Evolutionary conservation across 2,329 filamentous ascomycete genomes (phyloP), one percentile per base, ranked within the genome.

Genomic region (Dactylonectria estremocensis): DNA sequence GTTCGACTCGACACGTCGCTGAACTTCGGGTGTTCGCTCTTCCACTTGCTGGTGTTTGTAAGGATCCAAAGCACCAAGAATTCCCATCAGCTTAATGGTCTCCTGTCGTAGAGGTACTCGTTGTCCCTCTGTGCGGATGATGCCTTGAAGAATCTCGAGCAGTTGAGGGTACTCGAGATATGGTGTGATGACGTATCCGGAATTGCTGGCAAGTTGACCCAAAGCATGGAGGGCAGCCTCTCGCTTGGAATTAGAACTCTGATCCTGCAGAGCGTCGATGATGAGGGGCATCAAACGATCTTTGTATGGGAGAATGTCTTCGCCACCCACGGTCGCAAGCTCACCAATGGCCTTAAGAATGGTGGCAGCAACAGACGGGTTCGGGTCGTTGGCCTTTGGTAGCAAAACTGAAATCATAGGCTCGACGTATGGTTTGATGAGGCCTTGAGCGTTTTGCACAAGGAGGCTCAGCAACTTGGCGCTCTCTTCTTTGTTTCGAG

Each of bases 371-470:
- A 99, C 96, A 45, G 94, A 93, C 0, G 95, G 90, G 72, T 94
- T 96, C 0, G 89, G 81, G 78, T 99, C 97, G 63, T 89, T 91
- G 6, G 95, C 94, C 79, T 98, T 98, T 1, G 96, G 96, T 2
- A 99, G 85, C n/a, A 99, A 88, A 1, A 98, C 95, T 13, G 92
- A 92, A 61, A 98, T 93, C 89, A 99, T 98, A 1, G 96, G 95
- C 76, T 98, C 95, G 52, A 99, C 96, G 76, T 98, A 98, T 3
- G 96, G 95, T 79, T 95, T 95, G 78, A 99, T 97, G 13, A 99
- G 87, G 61, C 92, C 92, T 67, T 97, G 95, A 0, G 96, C 95
- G 77, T 98, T 97, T 70, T 95, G 92, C 8, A 98, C 95, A 45
- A 99, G 89, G 64, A 98, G 89, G 74, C 95, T 97, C 69, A 99